Conservation (phyloP, 2,329 filamentous ascomycete species). For the Talaromyces albobiverticillius region DNA sequence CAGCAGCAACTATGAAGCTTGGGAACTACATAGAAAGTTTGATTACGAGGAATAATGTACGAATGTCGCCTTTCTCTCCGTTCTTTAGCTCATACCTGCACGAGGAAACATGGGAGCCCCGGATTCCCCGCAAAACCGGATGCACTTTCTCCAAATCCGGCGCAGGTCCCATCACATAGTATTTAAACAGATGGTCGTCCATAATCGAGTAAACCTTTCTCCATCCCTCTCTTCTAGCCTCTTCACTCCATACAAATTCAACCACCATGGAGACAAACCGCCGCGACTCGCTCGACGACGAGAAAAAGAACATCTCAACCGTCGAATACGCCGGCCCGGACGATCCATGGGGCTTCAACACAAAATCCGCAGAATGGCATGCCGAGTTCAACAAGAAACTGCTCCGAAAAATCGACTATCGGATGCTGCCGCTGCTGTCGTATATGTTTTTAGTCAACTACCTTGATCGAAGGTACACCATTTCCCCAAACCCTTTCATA, state of each 20-base stretch:
- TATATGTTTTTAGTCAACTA: constrained; percentile 16
- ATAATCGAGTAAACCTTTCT: not conserved
- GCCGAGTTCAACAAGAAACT: constrained; percentile 9
- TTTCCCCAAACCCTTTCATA: too few species aligned
- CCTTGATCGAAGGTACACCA: constrained; percentile 21
- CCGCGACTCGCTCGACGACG: not conserved
- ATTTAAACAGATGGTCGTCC: not conserved
- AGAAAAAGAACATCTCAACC: not conserved
- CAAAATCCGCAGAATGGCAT: not conserved
- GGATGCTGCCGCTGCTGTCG: constrained; percentile 16
- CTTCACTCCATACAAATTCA: not conserved
- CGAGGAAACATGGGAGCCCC: not conserved
- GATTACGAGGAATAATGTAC: not conserved
- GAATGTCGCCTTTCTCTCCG: not conserved
- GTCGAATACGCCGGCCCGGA: not conserved
- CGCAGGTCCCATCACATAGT: not conserved
- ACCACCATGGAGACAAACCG: not conserved
- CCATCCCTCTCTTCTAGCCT: not conserved
- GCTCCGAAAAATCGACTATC: constrained; percentile 17
- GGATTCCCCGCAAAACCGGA: not conserved
- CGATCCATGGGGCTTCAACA: not conserved
- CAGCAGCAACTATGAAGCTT: too few species aligned
- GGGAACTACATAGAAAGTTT: too few species aligned
- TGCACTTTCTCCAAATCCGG: not conserved
- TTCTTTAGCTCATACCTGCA: not conserved